Percentiles rank a stretch among this genome's conserved stretches.
Evolutionary conservation across 306 rosid species (phyloP).

Genomic region (Adenanthera pavonina): DNA sequence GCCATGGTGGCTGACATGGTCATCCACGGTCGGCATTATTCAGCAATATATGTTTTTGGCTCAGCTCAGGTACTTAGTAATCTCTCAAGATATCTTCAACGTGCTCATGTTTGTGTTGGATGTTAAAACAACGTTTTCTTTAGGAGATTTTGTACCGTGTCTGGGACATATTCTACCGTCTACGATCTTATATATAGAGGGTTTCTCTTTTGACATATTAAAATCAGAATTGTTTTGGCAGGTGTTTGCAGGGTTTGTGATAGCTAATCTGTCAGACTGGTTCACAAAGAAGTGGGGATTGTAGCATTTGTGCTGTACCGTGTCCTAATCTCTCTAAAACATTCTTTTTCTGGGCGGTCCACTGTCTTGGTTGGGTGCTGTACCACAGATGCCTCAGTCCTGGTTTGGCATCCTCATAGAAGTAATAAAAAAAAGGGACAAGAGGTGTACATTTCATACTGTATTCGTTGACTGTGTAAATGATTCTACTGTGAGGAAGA

Average conservation of each 20-base stretch:
- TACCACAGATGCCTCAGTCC: slow-evolving; percentile 14
- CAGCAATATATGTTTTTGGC: slow-evolving; percentile 83
- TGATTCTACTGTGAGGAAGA: slow-evolving; percentile 44
- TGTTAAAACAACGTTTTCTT: neutral
- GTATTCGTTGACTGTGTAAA: slow-evolving; percentile 48
- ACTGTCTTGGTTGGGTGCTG: slow-evolving; percentile 35
- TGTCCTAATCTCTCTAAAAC: slow-evolving; percentile 28
- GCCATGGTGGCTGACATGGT: slow-evolving; percentile 96
- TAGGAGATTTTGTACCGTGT: neutral
- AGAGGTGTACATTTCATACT: slow-evolving; percentile 12
- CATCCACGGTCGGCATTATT: slow-evolving; percentile 91
- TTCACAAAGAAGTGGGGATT: slow-evolving; percentile 71
- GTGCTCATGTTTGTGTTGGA: neutral
- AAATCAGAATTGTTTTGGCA: slow-evolving; percentile 41
- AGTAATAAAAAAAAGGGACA: neutral
- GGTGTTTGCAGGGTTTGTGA: slow-evolving; percentile 89
- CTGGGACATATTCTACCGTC: neutral
- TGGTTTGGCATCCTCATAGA: slow-evolving; percentile 30
- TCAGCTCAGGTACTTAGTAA: slow-evolving; percentile 70
- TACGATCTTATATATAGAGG: neutral
- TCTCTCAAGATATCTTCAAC: slow-evolving; percentile 11
- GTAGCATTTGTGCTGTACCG: slow-evolving; percentile 49
- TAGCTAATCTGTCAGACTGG: slow-evolving; percentile 86
- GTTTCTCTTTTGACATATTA: neutral
- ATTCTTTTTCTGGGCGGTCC: slow-evolving; percentile 52